Conservation (phyloP, 2,329 filamentous ascomycete genomes). For the Zasmidium cellare region DNA sequence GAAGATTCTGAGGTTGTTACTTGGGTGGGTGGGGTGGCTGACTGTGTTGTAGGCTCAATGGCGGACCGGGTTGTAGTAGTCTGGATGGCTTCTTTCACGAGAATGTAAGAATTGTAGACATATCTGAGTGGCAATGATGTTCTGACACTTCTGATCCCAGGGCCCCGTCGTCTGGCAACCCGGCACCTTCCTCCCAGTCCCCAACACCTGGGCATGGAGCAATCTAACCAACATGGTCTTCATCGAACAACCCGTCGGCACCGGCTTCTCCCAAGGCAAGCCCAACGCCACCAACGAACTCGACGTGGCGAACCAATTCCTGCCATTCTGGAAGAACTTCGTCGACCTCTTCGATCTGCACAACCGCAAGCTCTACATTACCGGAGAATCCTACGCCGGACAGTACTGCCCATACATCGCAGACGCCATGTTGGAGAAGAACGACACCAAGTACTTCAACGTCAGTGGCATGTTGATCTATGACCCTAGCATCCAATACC, state of each 20-base stretch:
- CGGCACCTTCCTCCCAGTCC: slow-evolving; percentile 39
- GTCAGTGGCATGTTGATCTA: slow-evolving; percentile 35
- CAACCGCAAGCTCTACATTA: slow-evolving; percentile 48
- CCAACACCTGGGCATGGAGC: slow-evolving; percentile 49
- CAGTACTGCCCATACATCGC: slow-evolving; percentile 38
- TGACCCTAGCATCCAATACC: slow-evolving; percentile 38
- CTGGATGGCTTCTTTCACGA: slow-evolving; percentile 24
- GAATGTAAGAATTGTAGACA: not conserved
- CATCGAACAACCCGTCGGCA: slow-evolving; percentile 55
- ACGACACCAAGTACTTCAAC: slow-evolving; percentile 36
- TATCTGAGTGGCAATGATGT: not conserved
- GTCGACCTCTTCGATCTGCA: slow-evolving; percentile 51
- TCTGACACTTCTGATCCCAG: not conserved
- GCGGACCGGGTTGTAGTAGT: slow-evolving; percentile 27
- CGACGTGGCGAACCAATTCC: slow-evolving; percentile 43
- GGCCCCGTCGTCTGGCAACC: slow-evolving; percentile 46
- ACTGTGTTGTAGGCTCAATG: slow-evolving; percentile 28
- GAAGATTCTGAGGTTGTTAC: too few relatives aligned
- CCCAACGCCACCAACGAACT: slow-evolving; percentile 42
- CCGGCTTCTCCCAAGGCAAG: slow-evolving; percentile 46
- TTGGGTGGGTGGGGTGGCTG: too few relatives aligned
- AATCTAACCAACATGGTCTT: slow-evolving; percentile 76
- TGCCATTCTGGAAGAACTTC: slow-evolving; percentile 53
- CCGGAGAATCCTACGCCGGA: slow-evolving; percentile 26
- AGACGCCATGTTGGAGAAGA: slow-evolving; percentile 26